Base-by-base conservation (phyloP, 306 rosid genomes). In the Sechiopsis laciniata region DNA sequence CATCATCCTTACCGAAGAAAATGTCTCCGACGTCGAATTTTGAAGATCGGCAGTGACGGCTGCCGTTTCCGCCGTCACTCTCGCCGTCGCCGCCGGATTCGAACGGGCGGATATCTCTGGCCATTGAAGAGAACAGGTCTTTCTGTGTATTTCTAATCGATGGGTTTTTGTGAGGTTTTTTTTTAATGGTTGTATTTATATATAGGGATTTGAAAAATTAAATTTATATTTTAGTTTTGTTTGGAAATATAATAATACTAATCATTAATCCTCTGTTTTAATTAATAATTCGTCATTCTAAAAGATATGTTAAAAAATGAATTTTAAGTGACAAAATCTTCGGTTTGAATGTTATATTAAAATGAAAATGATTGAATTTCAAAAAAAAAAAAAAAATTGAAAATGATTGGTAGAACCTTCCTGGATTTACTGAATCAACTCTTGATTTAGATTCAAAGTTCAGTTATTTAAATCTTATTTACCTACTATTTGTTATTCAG, bases 1-100 rank as follows among this genome's bases (percentile, higher is more conserved):
- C 45, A 24, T 88, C 87, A 10, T 80, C 75, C 40, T 12, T 35
- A 26, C 88, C 87, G 50, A 76, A 82, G 59, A 78, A 71, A 4
- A 74, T 8, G 56, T 83, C 83, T 45, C 73, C 81, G 58, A 57
- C 48, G 4, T 54, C 26, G 48, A 54, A 20, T 51, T 21, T 57
- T 16, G 26, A 16, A 17, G 50, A 6, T 9, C 21, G 10, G 21
- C 70, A 14, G 46, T 12, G 61, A 20, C 12, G 61, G 14, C 68
- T 21, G 46, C 48, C 10, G 46, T 45, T 55, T 11, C 68, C 46
- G 46, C 48, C 10, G 46, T 45, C 73, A n/a, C 32, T 5, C 4
- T 56, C 61, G 51, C 53, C 46, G 74, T 45, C 74, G 74, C 74
- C 63, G 12, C 75, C 75, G 26, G 9, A 52, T 10, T 55, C 62